Percentiles rank a stretch among this genome's conserved stretches.
phyloP scores from a whole-genome alignment of 2,329 filamentous ascomycete species.

The Xylariaceae sp. region DNA sequence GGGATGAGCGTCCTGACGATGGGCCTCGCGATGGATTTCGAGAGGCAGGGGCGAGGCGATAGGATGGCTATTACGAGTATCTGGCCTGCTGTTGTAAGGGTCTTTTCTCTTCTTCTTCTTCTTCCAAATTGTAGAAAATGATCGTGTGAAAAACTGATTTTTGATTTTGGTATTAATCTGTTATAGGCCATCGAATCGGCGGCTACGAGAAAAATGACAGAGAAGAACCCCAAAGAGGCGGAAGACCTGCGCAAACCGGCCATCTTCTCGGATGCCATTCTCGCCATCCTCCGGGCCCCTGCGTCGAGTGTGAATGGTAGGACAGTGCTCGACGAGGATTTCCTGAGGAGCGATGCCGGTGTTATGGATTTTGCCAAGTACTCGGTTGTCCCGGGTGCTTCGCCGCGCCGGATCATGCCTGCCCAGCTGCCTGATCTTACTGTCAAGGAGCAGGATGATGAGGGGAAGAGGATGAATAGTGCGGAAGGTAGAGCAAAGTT shows the following conservation, averaged over 20 bases:
- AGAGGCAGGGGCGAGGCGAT: slow-evolving; percentile 54
- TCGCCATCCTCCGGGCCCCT: slow-evolving; percentile 62
- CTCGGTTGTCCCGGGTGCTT: slow-evolving; percentile 41
- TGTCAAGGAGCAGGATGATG: slow-evolving; percentile 74
- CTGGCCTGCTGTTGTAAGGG: slow-evolving; percentile 70
- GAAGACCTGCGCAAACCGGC: slow-evolving; percentile 62
- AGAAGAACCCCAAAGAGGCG: slow-evolving; percentile 35
- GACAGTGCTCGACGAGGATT: slow-evolving; percentile 75
- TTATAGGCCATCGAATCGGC: slow-evolving; percentile 60
- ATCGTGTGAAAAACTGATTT: neutral
- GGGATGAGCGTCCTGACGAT: slow-evolving; percentile 78
- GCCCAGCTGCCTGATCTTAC: slow-evolving; percentile 59
- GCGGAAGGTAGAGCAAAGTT: slow-evolving; percentile 37
- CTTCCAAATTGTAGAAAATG: neutral
- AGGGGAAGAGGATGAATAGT: slow-evolving; percentile 68
- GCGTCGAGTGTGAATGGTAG: slow-evolving; percentile 61
- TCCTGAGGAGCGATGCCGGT: slow-evolving; percentile 58
- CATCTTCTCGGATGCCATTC: slow-evolving; percentile 75
- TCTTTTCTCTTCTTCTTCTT: neutral
- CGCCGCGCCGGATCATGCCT: slow-evolving; percentile 75
- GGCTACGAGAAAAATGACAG: slow-evolving; percentile 13
- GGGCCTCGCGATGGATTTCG: slow-evolving; percentile 76
- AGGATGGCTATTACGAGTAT: slow-evolving; percentile 75
- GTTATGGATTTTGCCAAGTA: slow-evolving; percentile 70
- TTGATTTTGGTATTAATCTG: too few species aligned